phyloP scores from a whole-genome alignment of 768 basidiomycete genomes.

The Fistulinella prunicolor region DNA sequence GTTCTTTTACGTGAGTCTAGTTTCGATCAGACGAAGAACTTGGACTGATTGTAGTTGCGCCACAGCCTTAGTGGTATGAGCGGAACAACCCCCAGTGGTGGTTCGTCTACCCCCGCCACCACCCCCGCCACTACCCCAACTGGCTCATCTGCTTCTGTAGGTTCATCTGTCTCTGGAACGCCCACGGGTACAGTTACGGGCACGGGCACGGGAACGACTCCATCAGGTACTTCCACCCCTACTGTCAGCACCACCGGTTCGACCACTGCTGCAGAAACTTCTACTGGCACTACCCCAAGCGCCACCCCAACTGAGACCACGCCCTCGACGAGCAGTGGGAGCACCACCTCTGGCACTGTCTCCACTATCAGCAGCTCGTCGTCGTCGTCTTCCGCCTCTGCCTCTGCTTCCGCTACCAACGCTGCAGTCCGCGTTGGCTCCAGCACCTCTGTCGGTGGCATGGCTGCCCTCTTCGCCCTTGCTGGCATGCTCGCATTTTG shows the following conservation, averaged over 20 bases:
- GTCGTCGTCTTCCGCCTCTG: slow-evolving; percentile 28
- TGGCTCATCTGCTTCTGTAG: slow-evolving; percentile 15
- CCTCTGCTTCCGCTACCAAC: slow-evolving; percentile 14
- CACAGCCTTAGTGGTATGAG: slow-evolving; percentile 55
- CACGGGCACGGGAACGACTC: no score
- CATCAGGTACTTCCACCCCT: slow-evolving; percentile 19
- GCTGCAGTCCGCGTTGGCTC: slow-evolving; percentile 24
- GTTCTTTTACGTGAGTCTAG: slow-evolving; percentile 50
- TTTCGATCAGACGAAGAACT: background rate
- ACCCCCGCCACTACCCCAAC: slow-evolving; percentile 6
- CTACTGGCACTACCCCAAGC: slow-evolving; percentile 35
- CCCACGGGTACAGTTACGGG: no score
- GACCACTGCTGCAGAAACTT: background rate
- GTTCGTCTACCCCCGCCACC: slow-evolving; percentile 17
- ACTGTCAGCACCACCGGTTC: slow-evolving; percentile 1
- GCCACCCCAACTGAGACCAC: slow-evolving; percentile 34
- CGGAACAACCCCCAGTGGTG: slow-evolving; percentile 41
- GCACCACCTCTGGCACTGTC: slow-evolving; percentile 9
- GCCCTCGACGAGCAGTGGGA: slow-evolving; percentile 32
- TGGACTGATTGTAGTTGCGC: slow-evolving; percentile 5
- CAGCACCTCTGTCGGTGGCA: slow-evolving; percentile 18
- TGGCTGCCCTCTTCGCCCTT: slow-evolving; percentile 20
- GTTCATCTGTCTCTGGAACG: slow-evolving; percentile 5
- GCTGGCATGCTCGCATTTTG: slow-evolving; percentile 23
- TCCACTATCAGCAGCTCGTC: background rate